phyloP scores from a whole-genome alignment of 225 moss, liverwort and hornwort species.

The Marchantia polymorpha region DNA sequence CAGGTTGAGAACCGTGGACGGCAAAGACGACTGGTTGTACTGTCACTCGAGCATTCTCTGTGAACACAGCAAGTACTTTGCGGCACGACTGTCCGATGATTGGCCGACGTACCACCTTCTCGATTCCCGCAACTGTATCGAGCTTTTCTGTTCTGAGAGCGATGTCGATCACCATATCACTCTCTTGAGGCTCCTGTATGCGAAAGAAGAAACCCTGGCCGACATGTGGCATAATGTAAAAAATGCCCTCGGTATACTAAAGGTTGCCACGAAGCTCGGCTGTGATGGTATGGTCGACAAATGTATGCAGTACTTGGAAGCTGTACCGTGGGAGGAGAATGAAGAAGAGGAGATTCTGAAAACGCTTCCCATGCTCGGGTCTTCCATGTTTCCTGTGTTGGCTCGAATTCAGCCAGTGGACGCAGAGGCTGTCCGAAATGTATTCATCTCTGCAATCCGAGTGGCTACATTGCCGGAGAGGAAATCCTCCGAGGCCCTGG shows the following conservation, averaged over 20 bases:
- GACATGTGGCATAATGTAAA: slow-evolving; percentile 84
- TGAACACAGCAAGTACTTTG: slow-evolving; percentile 66
- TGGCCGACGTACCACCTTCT: slow-evolving; percentile 74
- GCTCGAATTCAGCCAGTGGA: slow-evolving; percentile 86
- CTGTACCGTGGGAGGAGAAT: slow-evolving; percentile 87
- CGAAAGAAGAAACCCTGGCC: slow-evolving; percentile 54
- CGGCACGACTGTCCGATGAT: slow-evolving; percentile 58
- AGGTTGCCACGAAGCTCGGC: slow-evolving; percentile 75
- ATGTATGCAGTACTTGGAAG: slow-evolving; percentile 77
- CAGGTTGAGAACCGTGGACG: slow-evolving; percentile 60
- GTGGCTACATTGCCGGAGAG: slow-evolving; percentile 59
- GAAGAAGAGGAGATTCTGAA: slow-evolving; percentile 83
- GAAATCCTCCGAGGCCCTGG: slow-evolving; percentile 25
- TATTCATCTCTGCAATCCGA: slow-evolving; percentile 65
- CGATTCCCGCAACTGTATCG: slow-evolving; percentile 65
- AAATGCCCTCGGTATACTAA: slow-evolving; percentile 71
- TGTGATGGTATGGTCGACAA: slow-evolving; percentile 63
- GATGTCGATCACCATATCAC: slow-evolving; percentile 78
- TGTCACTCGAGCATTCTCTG: slow-evolving; percentile 55
- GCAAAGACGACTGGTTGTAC: slow-evolving; percentile 84
- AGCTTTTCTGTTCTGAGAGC: slow-evolving; percentile 64
- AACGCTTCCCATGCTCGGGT: slow-evolving; percentile 53
- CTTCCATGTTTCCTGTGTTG: slow-evolving; percentile 59
- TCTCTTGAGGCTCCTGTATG: slow-evolving; percentile 67
- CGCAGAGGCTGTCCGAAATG: slow-evolving; percentile 59